Evolutionary conservation across 2,329 filamentous ascomycete genomes (phyloP).

Genomic region (Orbilia brochopaga): DNA sequence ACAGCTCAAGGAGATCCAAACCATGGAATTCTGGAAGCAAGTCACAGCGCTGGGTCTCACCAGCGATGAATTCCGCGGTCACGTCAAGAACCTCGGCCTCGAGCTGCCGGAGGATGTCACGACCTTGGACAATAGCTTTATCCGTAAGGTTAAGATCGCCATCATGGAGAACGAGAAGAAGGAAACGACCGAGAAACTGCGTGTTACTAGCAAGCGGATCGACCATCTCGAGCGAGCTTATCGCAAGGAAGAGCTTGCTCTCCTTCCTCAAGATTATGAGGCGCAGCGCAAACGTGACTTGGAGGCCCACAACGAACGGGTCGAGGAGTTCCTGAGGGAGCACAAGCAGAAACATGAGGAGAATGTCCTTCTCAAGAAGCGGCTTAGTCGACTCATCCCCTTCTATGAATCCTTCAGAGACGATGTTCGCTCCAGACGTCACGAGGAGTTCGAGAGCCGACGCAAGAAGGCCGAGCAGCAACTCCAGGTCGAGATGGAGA

Average conservation of each 20-base stretch:
- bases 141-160: conserved; percentile 91
- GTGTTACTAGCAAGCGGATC: conserved; percentile 90
- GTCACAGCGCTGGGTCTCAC: conserved; percentile 65
- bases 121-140: conserved; percentile 83
- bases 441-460: conserved; percentile 94
- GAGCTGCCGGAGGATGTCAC: conserved; percentile 77
- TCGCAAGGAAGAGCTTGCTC: conserved; percentile 93
- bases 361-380: conserved; percentile 90
- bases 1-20: conserved; percentile 86
- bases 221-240: conserved; percentile 97
- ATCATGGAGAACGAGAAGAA: conserved; percentile 99
- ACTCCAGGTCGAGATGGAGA: conserved; percentile 86
- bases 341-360: conserved; percentile 88
- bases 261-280: conserved; percentile 83
- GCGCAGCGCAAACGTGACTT: conserved; percentile 78
- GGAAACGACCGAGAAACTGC: conserved; percentile 86
- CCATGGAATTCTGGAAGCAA: conserved; percentile 92
- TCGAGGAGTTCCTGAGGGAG: conserved; percentile 77
- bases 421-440: conserved; percentile 81
- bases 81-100: conserved; percentile 60
- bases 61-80: conserved; percentile 39
- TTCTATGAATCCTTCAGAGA: conserved; percentile 82
- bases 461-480: conserved; percentile 90
- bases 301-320: conserved; percentile 78
- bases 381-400: conserved; percentile 82